Base-by-base conservation (phyloP, 2,329 filamentous ascomycete genomes). In the Ascocoryne sarcoides region DNA sequence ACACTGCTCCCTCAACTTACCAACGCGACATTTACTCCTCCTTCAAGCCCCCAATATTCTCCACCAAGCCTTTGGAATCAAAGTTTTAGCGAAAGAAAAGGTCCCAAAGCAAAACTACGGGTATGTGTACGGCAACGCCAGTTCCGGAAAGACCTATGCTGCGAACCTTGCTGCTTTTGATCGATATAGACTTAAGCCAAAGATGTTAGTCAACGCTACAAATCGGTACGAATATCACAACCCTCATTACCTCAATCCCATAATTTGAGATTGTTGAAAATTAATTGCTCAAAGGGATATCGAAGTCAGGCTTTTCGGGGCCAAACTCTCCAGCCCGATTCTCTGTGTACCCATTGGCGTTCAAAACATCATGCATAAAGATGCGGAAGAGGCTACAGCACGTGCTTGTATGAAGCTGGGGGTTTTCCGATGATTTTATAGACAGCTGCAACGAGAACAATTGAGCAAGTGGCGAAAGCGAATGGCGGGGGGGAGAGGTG, bases 341-440 rank as follows among this genome's bases (percentile, higher is more conserved):
- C 55, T 84, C 2, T 71, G 82, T 54, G 81, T 80, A 1, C 82
- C 82, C 0, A 68, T 87, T 2, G 82, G 83, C 0, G 79, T 84
- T 0, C 80, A 86, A 51, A 65, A 65, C 2, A 76, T 84, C 21
- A 78, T 82, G 54, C 80, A 88, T 50, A 56, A 64, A 0, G 76
- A 84, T 49, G 75, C 68, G 10, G 82, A 88, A 53, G 65, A 70
- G 1, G 81, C 77, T 0, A 70, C 77, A 0, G 78, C 82, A 0
- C 61, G 67, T n/a, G 78, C 76, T 1, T 82, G 77, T 44, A 67
- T 69, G 3, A 68, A 75, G 10, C 63, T 78, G 1, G 65, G n/a
- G n/a, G 69, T 2, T 67, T 87, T 0, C 82, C 83, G 0, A 84
- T 78, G 59, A 77, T 77, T 38, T 64, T 85, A 36, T 79, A 73